Evolutionary conservation across 2,329 filamentous ascomycete genomes (phyloP), one percentile per base, ranked within the genome.

Genomic region (Colletotrichum sidae): DNA sequence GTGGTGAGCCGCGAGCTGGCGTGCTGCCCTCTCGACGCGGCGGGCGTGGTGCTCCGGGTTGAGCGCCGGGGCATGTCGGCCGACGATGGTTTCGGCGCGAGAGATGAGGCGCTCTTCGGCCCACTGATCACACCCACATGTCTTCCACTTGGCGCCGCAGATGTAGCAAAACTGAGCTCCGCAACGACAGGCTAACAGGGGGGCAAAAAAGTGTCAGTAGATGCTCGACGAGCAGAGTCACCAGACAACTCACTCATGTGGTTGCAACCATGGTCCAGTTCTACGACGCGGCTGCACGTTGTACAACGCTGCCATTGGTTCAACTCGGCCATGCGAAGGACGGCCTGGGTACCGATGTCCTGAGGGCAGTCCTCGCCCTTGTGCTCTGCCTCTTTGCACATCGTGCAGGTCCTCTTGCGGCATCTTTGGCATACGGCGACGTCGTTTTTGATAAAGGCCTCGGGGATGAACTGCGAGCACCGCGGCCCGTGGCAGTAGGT

Each of bases 391-490:
- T 41, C 52, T 8, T 55, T 55, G 6, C 52, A 55, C 1, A 55
- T 55, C 5, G 6, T 10, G 5, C 87, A 90, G 0, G 86, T 90
- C 1, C 52, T 70, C 0, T 45, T 61, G 0, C 42, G 1, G 64
- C 87, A 90, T 0, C 68, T 17, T 0, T 67, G 58, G 47, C 86
- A 89, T 0, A 60, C 74, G 0, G 76, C 86, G 0, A 77, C 45
- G 0, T 79, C 73, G 2, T 62, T 68, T 0, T 62, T 3, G 41
- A 83, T 79, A 5, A 37, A 55, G 4, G 25, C 34, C 0, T 70
- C 65, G 0, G 73, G 75, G 3, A 88, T 81, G 68, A 88, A 89
- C 0, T 70, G 67, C 0, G 79, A 82, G 63, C 86, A 88, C 0
- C 67, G 46, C 0, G 72, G 60, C 0, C 61, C 62, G 33, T 80